Base-by-base conservation (phyloP, 2,329 filamentous ascomycete genomes). In the Trichoderma sp. region DNA sequence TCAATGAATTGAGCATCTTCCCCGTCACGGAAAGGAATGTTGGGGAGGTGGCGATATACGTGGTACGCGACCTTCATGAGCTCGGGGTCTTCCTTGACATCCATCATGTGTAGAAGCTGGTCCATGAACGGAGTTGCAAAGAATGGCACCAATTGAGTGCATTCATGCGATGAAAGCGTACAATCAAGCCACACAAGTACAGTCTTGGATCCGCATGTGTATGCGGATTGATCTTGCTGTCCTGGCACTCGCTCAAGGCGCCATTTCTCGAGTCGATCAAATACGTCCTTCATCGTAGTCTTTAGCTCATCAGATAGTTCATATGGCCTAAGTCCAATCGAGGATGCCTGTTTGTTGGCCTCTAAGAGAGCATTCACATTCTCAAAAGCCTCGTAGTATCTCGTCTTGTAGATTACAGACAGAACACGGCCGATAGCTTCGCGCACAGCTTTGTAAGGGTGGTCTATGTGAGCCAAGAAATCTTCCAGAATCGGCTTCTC, bases 51-150 rank as follows among this genome's bases (percentile, higher is more conserved):
- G 7, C 95, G 91, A 83, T 98, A 99, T 52, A 99, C 96, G 76
- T 97, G 94, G 77, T 98, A 99, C 0, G 96, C 95, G 10, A 97
- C 86, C 11, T 92, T 91, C 84, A 97, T 96, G 2, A 99, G 86
- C 79, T 99, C 96, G 0, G 93, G 94, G 75, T 99, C 96, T 79
- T 99, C 96, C 79, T 98, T 98, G 78, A 99, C 93, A 76, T 99
- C 96, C 95, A 99, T 99, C 96, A 99, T 99, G 83, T 99, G 94
- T 64, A 99, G 83, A 16, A 99, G 87, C 78, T 97, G 92, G 75
- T 96, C 92, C 78, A 97, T 96, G 76, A 98, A 95, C 0, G 91
- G 85, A 43, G 92, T 87, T 0, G 94, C 91, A 83, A 99, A 98
- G 86, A 97, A 98, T 4, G 90, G 89, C 21, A 96, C 89, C 16